A percentile compares a stretch with the other conserved stretches of the same genome.
phyloP scores from a whole-genome alignment of 805 yeast genomes.

The Pichia phayaonensis region DNA sequence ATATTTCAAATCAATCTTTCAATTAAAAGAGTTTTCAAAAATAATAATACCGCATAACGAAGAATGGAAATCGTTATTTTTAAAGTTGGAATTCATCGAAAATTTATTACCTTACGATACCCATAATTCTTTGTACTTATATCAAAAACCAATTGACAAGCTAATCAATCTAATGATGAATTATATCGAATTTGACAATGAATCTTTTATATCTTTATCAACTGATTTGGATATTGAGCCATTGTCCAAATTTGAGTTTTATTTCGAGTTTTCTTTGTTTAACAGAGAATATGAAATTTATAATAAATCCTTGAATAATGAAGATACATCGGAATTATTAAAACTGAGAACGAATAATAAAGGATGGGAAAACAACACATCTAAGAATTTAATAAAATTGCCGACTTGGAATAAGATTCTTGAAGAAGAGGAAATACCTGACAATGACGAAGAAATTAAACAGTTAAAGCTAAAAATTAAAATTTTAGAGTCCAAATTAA shows the following conservation, averaged over 20 bases:
- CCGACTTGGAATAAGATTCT: neutral
- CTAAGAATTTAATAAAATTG: no score
- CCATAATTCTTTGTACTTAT: neutral
- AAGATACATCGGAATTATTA: neutral
- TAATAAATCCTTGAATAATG: neutral
- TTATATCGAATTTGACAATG: neutral
- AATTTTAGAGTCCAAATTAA: neutral
- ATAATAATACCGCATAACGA: neutral
- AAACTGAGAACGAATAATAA: neutral
- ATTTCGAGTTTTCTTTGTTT: constrained; percentile 5
- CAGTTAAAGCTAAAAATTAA: neutral
- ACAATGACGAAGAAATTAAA: neutral
- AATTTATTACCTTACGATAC: neutral
- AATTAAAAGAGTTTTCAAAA: neutral
- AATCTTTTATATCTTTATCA: neutral
- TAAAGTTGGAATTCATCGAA: neutral
- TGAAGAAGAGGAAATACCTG: neutral
- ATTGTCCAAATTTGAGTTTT: neutral
- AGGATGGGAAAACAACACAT: neutral
- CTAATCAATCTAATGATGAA: neutral
- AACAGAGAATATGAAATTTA: constrained; percentile 4
- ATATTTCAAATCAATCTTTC: neutral
- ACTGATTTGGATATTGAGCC: constrained; percentile 20
- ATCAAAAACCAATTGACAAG: neutral
- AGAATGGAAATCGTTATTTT: neutral